Evolutionary conservation across 23 red algal species (phyloP).

Genomic region (Gracilaria gracilis): DNA sequence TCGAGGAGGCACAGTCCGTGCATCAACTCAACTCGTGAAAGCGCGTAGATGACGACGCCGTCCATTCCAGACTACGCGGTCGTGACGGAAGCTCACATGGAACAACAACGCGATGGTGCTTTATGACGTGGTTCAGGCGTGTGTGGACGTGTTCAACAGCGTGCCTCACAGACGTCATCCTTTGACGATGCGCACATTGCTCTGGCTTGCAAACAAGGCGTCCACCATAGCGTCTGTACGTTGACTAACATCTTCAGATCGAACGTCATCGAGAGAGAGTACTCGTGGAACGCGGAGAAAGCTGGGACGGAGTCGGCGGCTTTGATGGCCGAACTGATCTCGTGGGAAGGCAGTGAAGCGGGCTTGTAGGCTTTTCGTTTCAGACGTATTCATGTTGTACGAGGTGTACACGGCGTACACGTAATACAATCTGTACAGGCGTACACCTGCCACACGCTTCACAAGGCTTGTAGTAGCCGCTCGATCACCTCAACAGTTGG

Average conservation of each 20-base stretch:
- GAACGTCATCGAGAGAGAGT: conserved; percentile 54
- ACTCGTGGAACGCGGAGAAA: conserved; percentile 45
- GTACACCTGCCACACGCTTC: no score
- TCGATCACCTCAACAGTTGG: no score
- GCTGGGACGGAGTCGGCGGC: conserved; percentile 54
- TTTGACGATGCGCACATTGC: conserved; percentile 36
- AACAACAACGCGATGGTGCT: conserved; percentile 3
- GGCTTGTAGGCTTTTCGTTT: no score
- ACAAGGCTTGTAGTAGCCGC: no score
- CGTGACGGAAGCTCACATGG: conserved; percentile 20
- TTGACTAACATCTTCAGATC: conserved; percentile 32
- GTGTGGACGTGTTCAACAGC: conserved; percentile 50
- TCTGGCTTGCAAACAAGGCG: conserved; percentile 56
- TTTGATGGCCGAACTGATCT: conserved; percentile 36
- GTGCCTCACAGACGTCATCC: conserved; percentile 52
- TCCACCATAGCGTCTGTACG: conserved; percentile 38
- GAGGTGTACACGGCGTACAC: no score
- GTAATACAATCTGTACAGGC: no score
- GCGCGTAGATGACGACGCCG: conserved; percentile 3
- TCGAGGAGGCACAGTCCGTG: conserved; percentile 17
- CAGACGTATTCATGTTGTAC: no score
- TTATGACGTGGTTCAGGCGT: conserved; percentile 23
- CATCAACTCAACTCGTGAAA: conserved; percentile 25
- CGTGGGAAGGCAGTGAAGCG: conserved; percentile 31
- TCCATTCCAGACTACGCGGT: conserved; percentile 21